Base-by-base conservation (phyloP, 257 asterid species). In the Cordia subcordata region DNA sequence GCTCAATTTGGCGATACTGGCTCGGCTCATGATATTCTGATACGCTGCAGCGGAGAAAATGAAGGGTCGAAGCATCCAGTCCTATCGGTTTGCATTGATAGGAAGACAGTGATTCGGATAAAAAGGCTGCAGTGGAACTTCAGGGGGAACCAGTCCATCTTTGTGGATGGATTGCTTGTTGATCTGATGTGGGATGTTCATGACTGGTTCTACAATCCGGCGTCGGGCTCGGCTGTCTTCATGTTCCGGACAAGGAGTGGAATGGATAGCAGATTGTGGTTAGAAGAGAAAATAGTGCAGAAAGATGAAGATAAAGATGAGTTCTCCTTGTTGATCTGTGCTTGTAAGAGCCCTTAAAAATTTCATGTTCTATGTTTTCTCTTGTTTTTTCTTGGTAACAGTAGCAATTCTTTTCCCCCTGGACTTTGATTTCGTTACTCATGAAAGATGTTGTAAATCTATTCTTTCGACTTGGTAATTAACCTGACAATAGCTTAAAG, bases 111-210 rank as follows among this genome's bases (percentile, higher is more conserved):
- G 66, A 82, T 82, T 53, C 66, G 81, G 0, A 96, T 88, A 20
- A 92, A 86, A 71, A 70, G 95, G 80, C 69, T 92, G 72, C 94
- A 79, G 58, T 92, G 99, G 99, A 92, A 92, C 64, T 92, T 92
- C 68, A 76, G 98, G 27, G 98, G 98, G 19, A 85, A 88, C 68
- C 94, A 92, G 59, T 88, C 96, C 1, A 78, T 92, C 10, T 84
- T 84, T 55, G 63, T 88, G 49, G 97, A 88, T 56, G 99, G 99
- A 3, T 72, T 86, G 75, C 45, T 86, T 33, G 79, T 92, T 54
- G 99, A 92, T 78, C 72, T 88, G 8, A 77, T 92, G 96, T 92
- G 99, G 99, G 99, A 92, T 69, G 96, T 86, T 35, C 94, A 88
- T 63, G 95, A 77, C 32, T 88, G 96, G 99, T 84, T 92, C 57